Evolutionary conservation across 2,329 filamentous ascomycete species (phyloP), one percentile per base, ranked within the genome.

Genomic region (Calonectria pauciramosa): DNA sequence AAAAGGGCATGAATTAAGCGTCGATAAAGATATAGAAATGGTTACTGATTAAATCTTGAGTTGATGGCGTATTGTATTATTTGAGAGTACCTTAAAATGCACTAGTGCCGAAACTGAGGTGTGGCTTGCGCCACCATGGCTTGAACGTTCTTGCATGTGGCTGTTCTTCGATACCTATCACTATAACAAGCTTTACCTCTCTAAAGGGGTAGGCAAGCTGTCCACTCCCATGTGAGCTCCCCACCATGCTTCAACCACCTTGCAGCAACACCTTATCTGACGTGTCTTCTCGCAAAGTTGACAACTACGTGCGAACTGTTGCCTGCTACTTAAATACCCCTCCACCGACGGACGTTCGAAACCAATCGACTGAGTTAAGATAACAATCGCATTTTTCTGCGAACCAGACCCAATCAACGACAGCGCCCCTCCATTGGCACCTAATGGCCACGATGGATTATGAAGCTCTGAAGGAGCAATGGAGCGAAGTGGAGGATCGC

Each of bases 401-500:
- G 16, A 26, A 59, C 14, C 6, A 13, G 20, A n/a, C 34, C 38
- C 44, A 28, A n/a, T 52, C 20, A 26, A 69, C 16, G 30, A 41
- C 23, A 41, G 56, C 36, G 56, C 56, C 56, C 23, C 47, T 47
- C 34, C 18, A 32, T n/a, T 64, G 65, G 60, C 44, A 41, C 47
- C 52, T 16, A 26, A 47, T 70, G 47, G 60, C 51, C 18, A 79
- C 66, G 63, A 98, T 98, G 96, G 96, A 98, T 85, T 98, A 95
- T 90, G 96, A 98, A 86, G 91, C 93, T 80, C 88, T 98, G 80
- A 98, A 98, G 88, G 96, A 98, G 87, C 94, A 96, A 88, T 98
- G 96, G 96, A 95, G 94, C 83, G 96, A 98, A 85, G 93, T 98
- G 73, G 97, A 99, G 89, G 97, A 99, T 83, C 93, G 95, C 80